A percentile compares a stretch with the other conserved stretches of the same genome.
These are phyloP conservation scores for Sicyos baderoa DNA, from an alignment of 306 rosid genomes.

Conservation along the genomic window DNA sequence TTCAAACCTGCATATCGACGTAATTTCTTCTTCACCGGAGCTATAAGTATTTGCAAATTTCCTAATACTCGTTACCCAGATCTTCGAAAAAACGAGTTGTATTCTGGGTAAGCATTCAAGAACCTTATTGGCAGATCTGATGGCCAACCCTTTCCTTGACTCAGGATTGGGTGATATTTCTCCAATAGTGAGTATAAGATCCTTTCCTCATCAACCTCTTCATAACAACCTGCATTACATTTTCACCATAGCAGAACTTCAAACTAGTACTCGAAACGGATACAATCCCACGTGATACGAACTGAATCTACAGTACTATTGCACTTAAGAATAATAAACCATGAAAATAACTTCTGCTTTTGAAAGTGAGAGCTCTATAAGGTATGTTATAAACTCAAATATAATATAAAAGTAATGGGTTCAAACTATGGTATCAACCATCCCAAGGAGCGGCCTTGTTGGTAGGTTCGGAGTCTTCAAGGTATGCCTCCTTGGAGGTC, in stretches of 20 bases:
- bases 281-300: slow-evolving; percentile 1
- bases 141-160: slow-evolving; percentile 36
- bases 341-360: background rate
- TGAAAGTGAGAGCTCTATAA: background rate
- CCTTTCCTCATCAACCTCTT: slow-evolving; percentile 42
- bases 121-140: slow-evolving; percentile 37
- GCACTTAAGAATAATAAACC: background rate
- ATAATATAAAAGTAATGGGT: background rate
- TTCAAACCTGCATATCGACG: background rate
- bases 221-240: slow-evolving; percentile 46
- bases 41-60: background rate
- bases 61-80: slow-evolving; percentile 18
- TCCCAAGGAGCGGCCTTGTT: no score
- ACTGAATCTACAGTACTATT: background rate
- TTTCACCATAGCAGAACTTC: slow-evolving; percentile 17
- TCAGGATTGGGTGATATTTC: slow-evolving; percentile 40
- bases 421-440: background rate
- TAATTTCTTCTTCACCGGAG: background rate
- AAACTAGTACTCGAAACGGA: slow-evolving; percentile 14
- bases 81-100: slow-evolving; percentile 37
- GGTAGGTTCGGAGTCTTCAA: no score
- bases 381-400: background rate
- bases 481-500: no score
- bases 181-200: slow-evolving; percentile 38
- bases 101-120: slow-evolving; percentile 43